Evolutionary conservation across 2,329 filamentous ascomycete species (phyloP), one percentile per base, ranked within the genome.

Genomic region (Fonsecaea nubica): DNA sequence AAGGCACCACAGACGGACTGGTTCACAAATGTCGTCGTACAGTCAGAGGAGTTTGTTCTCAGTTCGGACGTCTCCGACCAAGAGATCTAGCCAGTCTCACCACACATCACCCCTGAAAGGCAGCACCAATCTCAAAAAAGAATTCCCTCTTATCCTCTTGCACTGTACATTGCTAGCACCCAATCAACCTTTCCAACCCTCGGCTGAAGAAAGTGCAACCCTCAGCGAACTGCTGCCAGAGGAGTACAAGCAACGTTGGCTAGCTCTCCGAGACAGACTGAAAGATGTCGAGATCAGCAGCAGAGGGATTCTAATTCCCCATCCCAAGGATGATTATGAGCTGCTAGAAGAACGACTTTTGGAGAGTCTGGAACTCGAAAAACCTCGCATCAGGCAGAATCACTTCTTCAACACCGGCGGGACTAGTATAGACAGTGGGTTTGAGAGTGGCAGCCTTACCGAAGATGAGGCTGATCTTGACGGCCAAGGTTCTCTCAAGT

Each of bases 251-350:
- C 78, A 69, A 75, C 77, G 78, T 71, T 87, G 74, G 79, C 82
- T 83, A 48, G 73, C 86, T 2, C 75, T 89, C 12, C 81, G 83
- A 67, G 84, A 86, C 62, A 87, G 86, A 68, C 77, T 85, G 35
- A 77, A 75, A 0, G 84, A 84, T 4, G 82, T 84, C 2, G 82
- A 86, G 42, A 77, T 89, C n/a, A 81, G 84, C 75, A 79, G 84
- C 50, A 80, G 87, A 13, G 87, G 85, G 0, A 79, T 89, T 15
- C 78, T 89, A 63, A 86, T 89, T n/a, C 83, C 85, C 0, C 87
- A 89, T 74, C 87, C 87, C 1, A 78, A 83, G 65, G 86, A 87
- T 58, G 83, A 88, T 64, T 89, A 88, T 71, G 87, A 88, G 62
- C 72, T 89, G 36, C 79, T 89, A 2, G 87, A 89, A 74, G 87